Conservation (phyloP, 495 filamentous ascomycete genomes). For the Penicillium waksmanii region DNA sequence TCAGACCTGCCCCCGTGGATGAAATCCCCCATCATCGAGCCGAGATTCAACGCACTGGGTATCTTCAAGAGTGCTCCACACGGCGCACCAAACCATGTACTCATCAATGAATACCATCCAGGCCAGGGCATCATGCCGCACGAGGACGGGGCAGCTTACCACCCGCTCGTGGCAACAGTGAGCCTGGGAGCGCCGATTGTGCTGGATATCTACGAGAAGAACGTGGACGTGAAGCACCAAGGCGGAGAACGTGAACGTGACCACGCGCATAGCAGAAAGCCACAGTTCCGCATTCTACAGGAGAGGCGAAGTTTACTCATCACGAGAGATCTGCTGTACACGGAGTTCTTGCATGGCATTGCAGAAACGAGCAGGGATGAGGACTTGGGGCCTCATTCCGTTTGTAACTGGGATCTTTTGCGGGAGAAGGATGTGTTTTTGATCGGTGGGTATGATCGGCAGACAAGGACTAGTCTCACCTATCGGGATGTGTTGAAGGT, state of each 20-base stretch:
- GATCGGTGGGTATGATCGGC: constrained; percentile 58
- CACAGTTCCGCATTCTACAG: constrained; percentile 75
- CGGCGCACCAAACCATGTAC: constrained; percentile 79
- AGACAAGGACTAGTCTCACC: constrained; percentile 79
- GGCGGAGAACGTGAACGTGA: constrained; percentile 3
- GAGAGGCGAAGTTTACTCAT: constrained; percentile 84
- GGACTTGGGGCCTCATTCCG: constrained; percentile 58
- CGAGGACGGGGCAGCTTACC: constrained; percentile 88
- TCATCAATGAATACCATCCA: constrained; percentile 88
- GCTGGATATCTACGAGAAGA: constrained; percentile 74
- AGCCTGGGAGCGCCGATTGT: constrained; percentile 78
- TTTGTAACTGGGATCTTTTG: constrained; percentile 85
- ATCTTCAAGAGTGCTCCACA: constrained; percentile 79
- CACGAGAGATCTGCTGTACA: constrained; percentile 70
- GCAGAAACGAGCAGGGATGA: constrained; percentile 62
- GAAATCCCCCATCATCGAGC: constrained; percentile 62
- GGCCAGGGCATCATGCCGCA: constrained; percentile 96
- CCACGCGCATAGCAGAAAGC: constrained; percentile 17
- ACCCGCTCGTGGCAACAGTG: constrained; percentile 86
- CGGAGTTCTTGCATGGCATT: constrained; percentile 77
- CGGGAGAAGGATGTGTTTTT: constrained; percentile 60
- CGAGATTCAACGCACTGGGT: constrained; percentile 60
- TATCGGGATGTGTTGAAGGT: constrained; percentile 93
- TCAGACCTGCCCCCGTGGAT: constrained; percentile 81
- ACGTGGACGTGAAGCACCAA: neutral